These are phyloP conservation scores for Trametes cubensis DNA, from an alignment of 768 basidiomycete genomes.

Conservation along the genomic window DNA sequence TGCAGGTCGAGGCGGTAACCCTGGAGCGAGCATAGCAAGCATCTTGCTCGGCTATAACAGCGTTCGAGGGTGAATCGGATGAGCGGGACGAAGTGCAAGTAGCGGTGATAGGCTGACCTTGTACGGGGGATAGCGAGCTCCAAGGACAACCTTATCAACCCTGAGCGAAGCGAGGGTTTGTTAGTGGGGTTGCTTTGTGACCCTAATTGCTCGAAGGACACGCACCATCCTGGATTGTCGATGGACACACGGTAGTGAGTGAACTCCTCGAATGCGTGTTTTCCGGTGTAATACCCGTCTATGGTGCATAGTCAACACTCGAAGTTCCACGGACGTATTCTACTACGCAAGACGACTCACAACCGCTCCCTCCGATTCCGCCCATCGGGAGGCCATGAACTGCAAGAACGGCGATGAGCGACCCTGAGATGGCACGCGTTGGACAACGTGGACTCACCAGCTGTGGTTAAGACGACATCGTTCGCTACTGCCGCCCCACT, in stretches of 20 bases:
- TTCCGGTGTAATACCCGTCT: conserved; percentile 74
- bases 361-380: neutral
- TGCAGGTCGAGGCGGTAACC: neutral
- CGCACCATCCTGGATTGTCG: conserved; percentile 43
- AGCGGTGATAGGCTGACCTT: neutral
- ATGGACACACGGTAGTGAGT: conserved; percentile 68
- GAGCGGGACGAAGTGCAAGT: neutral
- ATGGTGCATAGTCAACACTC: conserved; percentile 25
- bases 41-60: neutral
- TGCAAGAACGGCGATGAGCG: neutral
- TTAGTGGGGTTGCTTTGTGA: neutral
- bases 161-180: neutral
- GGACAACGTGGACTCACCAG: neutral
- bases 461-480: neutral
- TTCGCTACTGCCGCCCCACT: neutral
- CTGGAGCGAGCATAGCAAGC: neutral
- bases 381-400: neutral
- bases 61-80: neutral
- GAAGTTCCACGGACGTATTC: too few species aligned
- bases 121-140: neutral
- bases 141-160: neutral
- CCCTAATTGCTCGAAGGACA: neutral
- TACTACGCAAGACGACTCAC: too few species aligned
- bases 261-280: conserved; percentile 74
- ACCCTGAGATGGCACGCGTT: too few species aligned